Evolutionary conservation across 768 basidiomycete species (phyloP).

Genomic region (Panus rudis): DNA sequence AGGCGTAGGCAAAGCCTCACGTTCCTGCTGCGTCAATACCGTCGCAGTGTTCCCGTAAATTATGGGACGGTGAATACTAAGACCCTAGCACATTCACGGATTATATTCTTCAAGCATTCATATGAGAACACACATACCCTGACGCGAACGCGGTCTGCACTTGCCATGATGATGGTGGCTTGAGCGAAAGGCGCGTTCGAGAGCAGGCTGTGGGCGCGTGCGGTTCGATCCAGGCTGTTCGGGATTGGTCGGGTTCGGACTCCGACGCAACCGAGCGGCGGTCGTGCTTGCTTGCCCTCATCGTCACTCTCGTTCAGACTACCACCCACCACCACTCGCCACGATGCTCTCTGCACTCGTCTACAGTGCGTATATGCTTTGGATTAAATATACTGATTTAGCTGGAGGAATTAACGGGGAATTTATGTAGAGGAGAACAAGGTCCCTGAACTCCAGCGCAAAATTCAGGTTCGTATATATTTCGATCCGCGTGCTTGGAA

Average conservation of each 20-base stretch:
- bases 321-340: slow-evolving; percentile 15
- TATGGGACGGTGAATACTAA: slow-evolving; percentile 83
- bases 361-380: slow-evolving; percentile 56
- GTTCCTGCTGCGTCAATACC: slow-evolving; percentile 69
- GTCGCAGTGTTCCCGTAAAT: slow-evolving; percentile 94
- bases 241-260: slow-evolving; percentile 18
- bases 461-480: slow-evolving; percentile 46
- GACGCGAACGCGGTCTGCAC: slow-evolving; percentile 72
- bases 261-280: slow-evolving; percentile 21
- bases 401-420: not conserved
- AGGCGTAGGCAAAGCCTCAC: slow-evolving; percentile 41
- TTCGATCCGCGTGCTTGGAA: not conserved
- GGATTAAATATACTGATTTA: not conserved
- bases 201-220: slow-evolving; percentile 36
- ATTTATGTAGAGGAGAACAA: slow-evolving; percentile 50
- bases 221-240: too few species aligned
- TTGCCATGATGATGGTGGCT: slow-evolving; percentile 14
- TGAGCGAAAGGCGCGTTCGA: slow-evolving; percentile 24
- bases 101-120: not conserved
- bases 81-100: slow-evolving; percentile 53
- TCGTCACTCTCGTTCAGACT: slow-evolving; percentile 32
- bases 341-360: slow-evolving; percentile 58
- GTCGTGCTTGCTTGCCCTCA: slow-evolving; percentile 24
- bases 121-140: slow-evolving; percentile 44
- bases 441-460: slow-evolving; percentile 58